These are phyloP conservation scores for Piedraia hortae DNA, from an alignment of 2,329 filamentous ascomycete genomes.

Conservation along the genomic window DNA sequence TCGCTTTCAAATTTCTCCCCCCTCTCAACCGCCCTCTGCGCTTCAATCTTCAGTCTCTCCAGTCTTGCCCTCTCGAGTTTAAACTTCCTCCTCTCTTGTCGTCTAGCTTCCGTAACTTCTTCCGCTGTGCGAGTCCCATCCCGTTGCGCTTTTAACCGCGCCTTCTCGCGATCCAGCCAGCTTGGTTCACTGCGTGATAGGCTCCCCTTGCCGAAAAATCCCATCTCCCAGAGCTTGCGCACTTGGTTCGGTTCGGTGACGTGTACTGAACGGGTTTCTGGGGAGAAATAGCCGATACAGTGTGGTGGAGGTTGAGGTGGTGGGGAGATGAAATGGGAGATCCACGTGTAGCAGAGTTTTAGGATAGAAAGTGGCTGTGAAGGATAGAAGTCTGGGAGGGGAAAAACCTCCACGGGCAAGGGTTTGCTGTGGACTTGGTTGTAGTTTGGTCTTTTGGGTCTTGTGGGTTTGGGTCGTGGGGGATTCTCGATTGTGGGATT, in stretches of 20 bases:
- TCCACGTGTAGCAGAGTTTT: slow-evolving; percentile 49
- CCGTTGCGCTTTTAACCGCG: slow-evolving; percentile 24
- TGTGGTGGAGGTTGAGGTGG: slow-evolving; percentile 35
- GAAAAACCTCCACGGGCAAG: slow-evolving; percentile 53
- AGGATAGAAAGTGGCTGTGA: slow-evolving; percentile 76
- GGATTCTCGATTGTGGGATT: no score
- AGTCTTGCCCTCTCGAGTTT: slow-evolving; percentile 81
- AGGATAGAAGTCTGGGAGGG: slow-evolving; percentile 66
- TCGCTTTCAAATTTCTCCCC: no score
- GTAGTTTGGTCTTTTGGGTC: slow-evolving; percentile 20
- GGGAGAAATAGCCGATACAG: slow-evolving; percentile 55
- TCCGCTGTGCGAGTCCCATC: slow-evolving; percentile 39
- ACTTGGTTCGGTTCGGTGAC: slow-evolving; percentile 51
- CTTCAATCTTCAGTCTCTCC: slow-evolving; percentile 60
- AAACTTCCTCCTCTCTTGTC: slow-evolving; percentile 54
- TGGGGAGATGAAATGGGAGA: slow-evolving; percentile 40
- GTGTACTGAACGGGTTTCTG: slow-evolving; percentile 56
- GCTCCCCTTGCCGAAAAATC: slow-evolving; percentile 87
- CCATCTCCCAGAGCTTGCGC: slow-evolving; percentile 74
- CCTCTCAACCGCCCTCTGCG: slow-evolving; percentile 31
- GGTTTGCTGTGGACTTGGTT: slow-evolving; percentile 59
- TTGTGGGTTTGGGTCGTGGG: no score
- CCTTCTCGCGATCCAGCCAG: slow-evolving; percentile 66
- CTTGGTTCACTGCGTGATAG: slow-evolving; percentile 84
- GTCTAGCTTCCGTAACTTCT: slow-evolving; percentile 45